Base-by-base conservation (phyloP, 768 basidiomycete genomes). In the Rhodotorula paludigena region DNA sequence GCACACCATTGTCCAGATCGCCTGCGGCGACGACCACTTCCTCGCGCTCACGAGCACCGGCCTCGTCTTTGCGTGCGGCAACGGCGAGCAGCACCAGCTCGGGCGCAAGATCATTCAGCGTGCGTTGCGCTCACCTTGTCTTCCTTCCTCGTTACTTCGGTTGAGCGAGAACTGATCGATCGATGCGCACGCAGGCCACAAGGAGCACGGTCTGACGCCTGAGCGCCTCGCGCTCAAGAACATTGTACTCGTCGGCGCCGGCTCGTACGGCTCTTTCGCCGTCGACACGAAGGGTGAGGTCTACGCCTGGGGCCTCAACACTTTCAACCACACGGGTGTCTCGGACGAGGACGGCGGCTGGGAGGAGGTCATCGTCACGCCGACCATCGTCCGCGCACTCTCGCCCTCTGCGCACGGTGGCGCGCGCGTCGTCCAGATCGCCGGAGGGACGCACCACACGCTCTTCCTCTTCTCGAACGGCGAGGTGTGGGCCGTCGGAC, bases 261-360 rank as follows among this genome's bases (percentile, higher is more conserved):
- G 94, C 12, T 83, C 83, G 58, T 89, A 86, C 78, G 88, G 90
- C 75, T 93, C 91, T 0, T 97, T 96, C 75, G 93, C 92, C 5
- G 85, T 97, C 63, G 88, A 92, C 77, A 84, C 88, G 59, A 80
- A 82, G 11, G 92, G 91, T 36, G 84, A 83, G 56, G 88, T 94
- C 15, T 97, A 87, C 86, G 91, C 85, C 20, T 97, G 94, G 94
- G 94, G 94, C n/a, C 81, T 92, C 66, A 96, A 98, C 78, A 81
- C 89, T 42, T 84, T 87, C 63, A 86, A 89, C 68, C 85, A 94
- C 71, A 82, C 82, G 9, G 88, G 84, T 30, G 79, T 84, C 61
- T 58, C 57, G 16, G 74, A 78, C 42, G 79, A 78, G 25, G 77
- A 83, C 63, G 79, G 82, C 6, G 68, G 45, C 6, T 59, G 53